Base-by-base conservation (phyloP, 192 early-diverging fungal species). In the Chytriomyces sp. region DNA sequence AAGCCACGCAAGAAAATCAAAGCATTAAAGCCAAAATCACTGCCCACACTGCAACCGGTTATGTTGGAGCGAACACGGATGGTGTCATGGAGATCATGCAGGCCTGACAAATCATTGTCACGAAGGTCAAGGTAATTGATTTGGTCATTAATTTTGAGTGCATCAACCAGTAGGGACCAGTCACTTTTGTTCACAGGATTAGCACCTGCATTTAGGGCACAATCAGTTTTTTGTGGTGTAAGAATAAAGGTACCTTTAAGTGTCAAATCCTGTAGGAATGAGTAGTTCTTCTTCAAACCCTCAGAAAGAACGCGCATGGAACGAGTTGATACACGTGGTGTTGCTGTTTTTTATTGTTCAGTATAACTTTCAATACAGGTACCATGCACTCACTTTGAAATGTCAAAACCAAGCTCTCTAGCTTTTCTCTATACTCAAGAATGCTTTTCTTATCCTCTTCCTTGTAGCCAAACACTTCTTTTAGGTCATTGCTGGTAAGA, bases 391-490 rank as follows among this genome's bases (percentile, higher is more conserved):
- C n/a, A 70, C 68, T 55, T 25, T 37, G 33, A 19, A 57, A 70
- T 19, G 68, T 37, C 8, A 70, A 22, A 8, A 10, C 10, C 37
- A 70, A 59, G 38, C 31, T 6, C 2, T 57, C 31, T 31, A 59
- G n/a, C 8, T 57, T 31, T 36, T 68, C 32, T 6, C 54, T 5
- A 41, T 57, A 57, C 26, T 70, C 36, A 5, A 70, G 33, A 59
- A 70, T 59, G 28, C 68, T 57, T 14, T 59, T n/a, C 56, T 70
- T 59, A 14, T 38, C 26, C 14, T 39, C 34, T 37, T 55, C 52
- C 28, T 68, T 55, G 38, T 10, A 62, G 5, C 68, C 68, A 70
- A 70, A 70, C 38, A 70, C 36, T 31, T 70, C 55, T 31, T 40
- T 70, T 40, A 70, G 2, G 19, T 70, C 68, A 55, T 41, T 59